phyloP scores from a whole-genome alignment of 2,329 filamentous ascomycete species.

The Hypoxylon sp. region DNA sequence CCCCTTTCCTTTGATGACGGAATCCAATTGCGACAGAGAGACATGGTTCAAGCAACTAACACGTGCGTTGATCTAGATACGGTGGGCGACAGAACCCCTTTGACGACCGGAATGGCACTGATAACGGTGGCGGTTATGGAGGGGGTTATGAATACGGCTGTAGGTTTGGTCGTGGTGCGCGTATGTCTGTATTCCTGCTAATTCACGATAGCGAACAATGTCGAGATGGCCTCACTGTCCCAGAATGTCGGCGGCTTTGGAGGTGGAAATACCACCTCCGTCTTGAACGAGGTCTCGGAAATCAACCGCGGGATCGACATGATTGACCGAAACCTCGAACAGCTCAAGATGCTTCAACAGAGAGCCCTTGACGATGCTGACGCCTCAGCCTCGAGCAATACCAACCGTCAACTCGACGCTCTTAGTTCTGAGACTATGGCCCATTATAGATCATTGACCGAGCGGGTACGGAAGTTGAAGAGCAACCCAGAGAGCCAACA shows the following conservation, averaged over 20 bases:
- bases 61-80: constrained; percentile 62
- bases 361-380: constrained; percentile 82
- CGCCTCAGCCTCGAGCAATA: constrained; percentile 75
- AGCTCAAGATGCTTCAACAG: constrained; percentile 79
- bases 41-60: constrained; percentile 53
- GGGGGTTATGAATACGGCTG: constrained; percentile 59
- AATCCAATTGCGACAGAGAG: constrained; percentile 27
- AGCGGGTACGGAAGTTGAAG: constrained; percentile 87
- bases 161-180: constrained; percentile 44
- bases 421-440: constrained; percentile 86
- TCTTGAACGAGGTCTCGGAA: constrained; percentile 87
- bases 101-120: constrained; percentile 65
- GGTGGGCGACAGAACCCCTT: constrained; percentile 70
- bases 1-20: constrained; percentile 31
- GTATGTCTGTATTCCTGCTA: constrained; percentile 23
- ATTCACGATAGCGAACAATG: constrained; percentile 61
- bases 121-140: constrained; percentile 58
- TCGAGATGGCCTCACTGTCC: constrained; percentile 80
- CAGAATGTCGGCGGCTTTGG: constrained; percentile 66
- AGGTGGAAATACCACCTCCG: constrained; percentile 76
- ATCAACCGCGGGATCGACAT: constrained; percentile 83
- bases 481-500: constrained; percentile 81
- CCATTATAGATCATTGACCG: constrained; percentile 83
- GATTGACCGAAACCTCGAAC: constrained; percentile 79
- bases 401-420: constrained; percentile 78